Base-by-base conservation (phyloP, 352 stramenopile species). In the Phytopythium aichiense region DNA sequence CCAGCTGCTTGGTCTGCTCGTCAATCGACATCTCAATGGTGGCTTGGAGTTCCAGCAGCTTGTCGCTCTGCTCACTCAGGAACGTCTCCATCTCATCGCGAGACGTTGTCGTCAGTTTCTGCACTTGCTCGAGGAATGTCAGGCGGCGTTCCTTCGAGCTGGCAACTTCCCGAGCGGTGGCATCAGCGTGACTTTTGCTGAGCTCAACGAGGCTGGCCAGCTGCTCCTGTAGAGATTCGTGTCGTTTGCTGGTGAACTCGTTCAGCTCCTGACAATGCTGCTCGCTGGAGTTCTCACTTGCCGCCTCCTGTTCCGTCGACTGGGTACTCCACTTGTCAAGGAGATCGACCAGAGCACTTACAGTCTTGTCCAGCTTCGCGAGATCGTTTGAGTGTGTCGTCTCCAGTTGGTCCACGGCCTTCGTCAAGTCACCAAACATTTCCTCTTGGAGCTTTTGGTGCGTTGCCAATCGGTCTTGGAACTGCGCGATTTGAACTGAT, bases 371-470 rank as follows among this genome's bases (percentile, higher is more conserved):
- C 37, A 93, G 56, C 7, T 75, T 58, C 28, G 71, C 43, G 23
- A 90, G 45, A n/a, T 88, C 72, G 7, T 61, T 62, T 15, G 68
- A 73, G 58, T 93, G 79, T 22, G 58, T 49, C 13, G 66, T 65
- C 25, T 87, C 68, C 18, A 93, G 48, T 46, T 87, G 71, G 16
- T 75, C 63, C 38, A 93, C 64, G 28, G 75, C 67, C 20, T 50
- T 69, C 4, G 69, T 63, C 7, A 90, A 66, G 31, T 79, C 81
- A 16, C 63, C 45, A 60, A 84, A 77, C 58, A 86, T 57, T 8
- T 45, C 58, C 31, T 74, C 62, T 64, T 93, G 84, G 22, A 64
- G 67, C 15, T 79, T 58, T 54, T 89, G 74, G 38, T 91, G 81
- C 25, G 75, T 63, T n/a, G 63, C 48, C 7, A 92, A 51, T 25